Conservation (phyloP, 306 rosid genomes). For the Alnus glutinosa region DNA sequence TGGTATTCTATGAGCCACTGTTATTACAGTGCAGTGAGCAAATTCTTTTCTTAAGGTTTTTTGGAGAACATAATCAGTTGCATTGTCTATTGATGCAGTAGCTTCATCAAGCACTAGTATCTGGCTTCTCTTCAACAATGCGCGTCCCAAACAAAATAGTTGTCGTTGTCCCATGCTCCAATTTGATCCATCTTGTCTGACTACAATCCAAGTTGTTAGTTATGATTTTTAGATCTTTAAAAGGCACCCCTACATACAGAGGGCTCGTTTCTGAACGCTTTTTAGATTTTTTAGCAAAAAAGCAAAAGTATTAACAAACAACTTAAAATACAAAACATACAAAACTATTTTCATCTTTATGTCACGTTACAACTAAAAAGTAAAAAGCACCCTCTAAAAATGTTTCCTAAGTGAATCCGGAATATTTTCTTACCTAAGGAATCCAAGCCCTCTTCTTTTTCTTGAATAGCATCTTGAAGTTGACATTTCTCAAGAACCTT, state of each 20-base stretch:
- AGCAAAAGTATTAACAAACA: no score
- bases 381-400: no score
- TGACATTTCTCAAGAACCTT: constrained; percentile 38
- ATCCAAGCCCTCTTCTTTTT: constrained; percentile 29
- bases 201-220: constrained; percentile 16
- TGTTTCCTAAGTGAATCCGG: no score
- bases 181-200: constrained; percentile 33
- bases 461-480: constrained; percentile 25
- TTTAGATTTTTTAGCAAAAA: no score
- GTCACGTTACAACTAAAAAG: no score
- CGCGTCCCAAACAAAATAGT: constrained; percentile 32
- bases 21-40: constrained; percentile 34
- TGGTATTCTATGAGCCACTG: constrained; percentile 39
- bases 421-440: constrained; percentile 27
- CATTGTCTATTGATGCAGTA: constrained; percentile 40
- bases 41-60: constrained; percentile 32
- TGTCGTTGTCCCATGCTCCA: constrained; percentile 44
- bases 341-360: no score
- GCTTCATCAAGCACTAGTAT: constrained; percentile 38
- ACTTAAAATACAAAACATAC: no score
- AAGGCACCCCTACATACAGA: not conserved
- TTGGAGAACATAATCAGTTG: constrained; percentile 30
- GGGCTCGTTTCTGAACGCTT: no score
- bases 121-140: constrained; percentile 33
- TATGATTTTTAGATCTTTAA: not conserved